These are phyloP conservation scores for Cinnamomum chago DNA, from an alignment of 164 flowering plant genomes.

Conservation along the genomic window DNA sequence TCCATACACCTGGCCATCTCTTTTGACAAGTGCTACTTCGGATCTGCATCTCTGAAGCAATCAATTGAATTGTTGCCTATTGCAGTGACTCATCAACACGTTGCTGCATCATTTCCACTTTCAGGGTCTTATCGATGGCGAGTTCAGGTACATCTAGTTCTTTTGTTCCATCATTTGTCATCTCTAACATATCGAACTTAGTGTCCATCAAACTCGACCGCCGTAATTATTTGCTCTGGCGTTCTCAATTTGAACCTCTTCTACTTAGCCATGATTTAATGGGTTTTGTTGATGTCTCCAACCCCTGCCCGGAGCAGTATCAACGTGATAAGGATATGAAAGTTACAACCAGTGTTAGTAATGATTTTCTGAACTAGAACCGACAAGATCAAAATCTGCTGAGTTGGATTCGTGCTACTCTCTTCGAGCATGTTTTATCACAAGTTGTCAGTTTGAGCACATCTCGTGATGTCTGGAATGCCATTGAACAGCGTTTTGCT, in stretches of 20 bases:
- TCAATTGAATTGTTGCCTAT: too few relatives aligned
- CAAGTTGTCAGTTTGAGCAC: not conserved
- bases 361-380: not conserved
- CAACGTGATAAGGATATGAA: not conserved
- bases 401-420: not conserved
- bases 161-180: not conserved
- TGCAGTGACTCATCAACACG: too few relatives aligned
- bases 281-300: not conserved
- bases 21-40: too few relatives aligned
- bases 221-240: not conserved
- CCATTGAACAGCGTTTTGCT: not conserved
- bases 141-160: too few relatives aligned
- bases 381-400: not conserved
- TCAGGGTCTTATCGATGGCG: too few relatives aligned
- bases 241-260: not conserved
- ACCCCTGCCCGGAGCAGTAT: not conserved
- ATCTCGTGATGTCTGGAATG: not conserved
- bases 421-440: not conserved
- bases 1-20: too few relatives aligned
- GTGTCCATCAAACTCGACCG: not conserved
- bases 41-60: too few relatives aligned
- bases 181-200: not conserved
- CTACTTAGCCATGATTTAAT: not conserved
- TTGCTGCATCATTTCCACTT: too few relatives aligned
- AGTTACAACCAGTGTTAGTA: too few relatives aligned